These are phyloP conservation scores for Letharia lupina DNA, from an alignment of 495 filamentous ascomycete genomes.

Conservation along the genomic window DNA sequence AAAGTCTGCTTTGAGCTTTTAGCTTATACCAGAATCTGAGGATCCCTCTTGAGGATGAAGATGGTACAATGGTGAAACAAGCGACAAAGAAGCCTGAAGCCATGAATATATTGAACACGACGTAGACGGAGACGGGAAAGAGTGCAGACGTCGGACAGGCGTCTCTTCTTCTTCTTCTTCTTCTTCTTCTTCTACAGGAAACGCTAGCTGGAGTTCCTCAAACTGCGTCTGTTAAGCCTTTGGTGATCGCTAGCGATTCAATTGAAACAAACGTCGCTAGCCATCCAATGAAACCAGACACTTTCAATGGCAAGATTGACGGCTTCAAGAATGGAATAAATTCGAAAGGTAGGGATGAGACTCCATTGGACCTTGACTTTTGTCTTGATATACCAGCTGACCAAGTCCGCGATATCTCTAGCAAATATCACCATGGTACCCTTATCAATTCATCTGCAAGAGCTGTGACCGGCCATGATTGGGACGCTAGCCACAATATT, in stretches of 20 bases:
- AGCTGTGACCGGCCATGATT: neutral
- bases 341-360: neutral
- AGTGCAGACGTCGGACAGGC: neutral
- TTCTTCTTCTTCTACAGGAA: neutral
- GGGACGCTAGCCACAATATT: neutral
- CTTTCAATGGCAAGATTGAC: neutral
- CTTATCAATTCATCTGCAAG: neutral
- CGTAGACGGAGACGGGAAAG: neutral
- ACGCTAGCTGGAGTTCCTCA: neutral
- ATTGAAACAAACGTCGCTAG: neutral
- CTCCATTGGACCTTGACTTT: neutral
- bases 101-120: neutral
- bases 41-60: neutral
- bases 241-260: neutral
- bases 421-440: neutral
- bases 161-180: neutral
- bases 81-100: neutral
- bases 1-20: neutral
- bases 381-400: neutral
- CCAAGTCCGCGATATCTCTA: neutral
- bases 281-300: neutral
- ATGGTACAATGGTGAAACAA: neutral
- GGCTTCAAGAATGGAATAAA: neutral
- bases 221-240: neutral
- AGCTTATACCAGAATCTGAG: neutral